Evolutionary conservation across 2,329 filamentous ascomycete genomes (phyloP).

Genomic region (Cryphonectria carpinicola): DNA sequence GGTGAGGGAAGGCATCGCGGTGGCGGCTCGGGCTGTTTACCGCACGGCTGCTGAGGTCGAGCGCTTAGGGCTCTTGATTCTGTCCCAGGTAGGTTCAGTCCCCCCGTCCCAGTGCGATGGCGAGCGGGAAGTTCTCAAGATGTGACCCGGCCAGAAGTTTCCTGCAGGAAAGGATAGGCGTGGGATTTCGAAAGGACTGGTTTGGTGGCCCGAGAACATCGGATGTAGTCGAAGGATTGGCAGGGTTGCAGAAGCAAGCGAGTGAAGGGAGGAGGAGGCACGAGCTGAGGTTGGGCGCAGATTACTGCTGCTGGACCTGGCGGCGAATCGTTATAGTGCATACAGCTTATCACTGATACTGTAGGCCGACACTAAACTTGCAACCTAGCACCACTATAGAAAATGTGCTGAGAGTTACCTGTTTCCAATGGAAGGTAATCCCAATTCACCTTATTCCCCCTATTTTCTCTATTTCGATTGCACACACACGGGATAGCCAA

Average conservation of each 20-base stretch:
- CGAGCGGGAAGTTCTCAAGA: neutral
- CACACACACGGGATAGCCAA: neutral
- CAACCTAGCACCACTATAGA: neutral
- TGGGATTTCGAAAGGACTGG: neutral
- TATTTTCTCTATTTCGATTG: neutral
- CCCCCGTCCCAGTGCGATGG: neutral
- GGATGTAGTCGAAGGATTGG: neutral
- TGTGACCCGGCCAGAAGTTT: neutral
- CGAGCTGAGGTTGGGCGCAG: neutral
- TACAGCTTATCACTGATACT: neutral
- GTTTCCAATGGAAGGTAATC: neutral
- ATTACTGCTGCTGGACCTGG: neutral
- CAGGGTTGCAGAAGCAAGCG: neutral
- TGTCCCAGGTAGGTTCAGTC: neutral
- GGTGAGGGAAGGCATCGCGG: constrained; percentile 28
- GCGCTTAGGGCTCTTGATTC: neutral
- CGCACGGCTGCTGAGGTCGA: neutral
- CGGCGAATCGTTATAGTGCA: neutral
- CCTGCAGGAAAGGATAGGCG: neutral
- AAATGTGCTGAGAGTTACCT: neutral
- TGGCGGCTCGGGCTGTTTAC: constrained; percentile 1
- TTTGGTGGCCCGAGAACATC: neutral
- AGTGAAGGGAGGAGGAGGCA: neutral
- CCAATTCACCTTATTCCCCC: neutral
- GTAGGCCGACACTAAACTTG: neutral